Conservation (phyloP, 345 rosid species). For the Turnera subulata region DNA sequence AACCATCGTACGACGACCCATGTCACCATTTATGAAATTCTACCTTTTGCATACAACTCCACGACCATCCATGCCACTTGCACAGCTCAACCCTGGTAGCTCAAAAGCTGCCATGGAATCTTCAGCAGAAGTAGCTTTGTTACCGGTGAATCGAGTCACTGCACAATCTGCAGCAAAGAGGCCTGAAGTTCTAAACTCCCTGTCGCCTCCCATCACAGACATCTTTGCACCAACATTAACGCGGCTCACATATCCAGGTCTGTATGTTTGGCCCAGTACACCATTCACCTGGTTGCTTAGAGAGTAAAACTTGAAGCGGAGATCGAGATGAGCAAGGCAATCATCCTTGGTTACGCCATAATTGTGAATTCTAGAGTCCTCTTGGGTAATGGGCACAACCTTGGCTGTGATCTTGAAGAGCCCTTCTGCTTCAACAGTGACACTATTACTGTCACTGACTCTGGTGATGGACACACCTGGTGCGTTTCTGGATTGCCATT, state of each 20-base stretch:
- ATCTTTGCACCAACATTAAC: constrained; percentile 54
- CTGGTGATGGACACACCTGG: constrained; percentile 30
- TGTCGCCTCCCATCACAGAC: constrained; percentile 65
- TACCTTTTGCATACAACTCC: constrained; percentile 58
- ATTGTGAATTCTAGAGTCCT: constrained; percentile 53
- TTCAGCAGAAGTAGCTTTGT: background rate
- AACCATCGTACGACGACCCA: no score
- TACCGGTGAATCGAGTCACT: constrained; percentile 27
- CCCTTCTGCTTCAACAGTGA: constrained; percentile 39
- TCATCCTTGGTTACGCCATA: constrained; percentile 52
- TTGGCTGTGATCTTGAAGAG: constrained; percentile 42
- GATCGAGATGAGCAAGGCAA: constrained; percentile 63
- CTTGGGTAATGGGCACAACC: constrained; percentile 50
- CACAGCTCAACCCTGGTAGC: constrained; percentile 37
- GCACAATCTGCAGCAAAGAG: constrained; percentile 49
- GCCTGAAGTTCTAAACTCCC: constrained; percentile 45
- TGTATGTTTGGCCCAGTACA: constrained; percentile 60
- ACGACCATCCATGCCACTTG: constrained; percentile 41
- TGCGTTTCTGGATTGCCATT: constrained; percentile 27
- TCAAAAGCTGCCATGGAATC: constrained; percentile 13
- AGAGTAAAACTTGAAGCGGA: constrained; percentile 52
- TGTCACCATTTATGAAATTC: background rate
- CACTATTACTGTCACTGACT: constrained; percentile 31
- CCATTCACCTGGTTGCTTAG: constrained; percentile 49
- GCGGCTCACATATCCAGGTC: constrained; percentile 40